Percentiles rank a stretch among this genome's conserved stretches.
Conservation (phyloP, 2,329 filamentous ascomycete genomes). For the Thelonectria olida region DNA sequence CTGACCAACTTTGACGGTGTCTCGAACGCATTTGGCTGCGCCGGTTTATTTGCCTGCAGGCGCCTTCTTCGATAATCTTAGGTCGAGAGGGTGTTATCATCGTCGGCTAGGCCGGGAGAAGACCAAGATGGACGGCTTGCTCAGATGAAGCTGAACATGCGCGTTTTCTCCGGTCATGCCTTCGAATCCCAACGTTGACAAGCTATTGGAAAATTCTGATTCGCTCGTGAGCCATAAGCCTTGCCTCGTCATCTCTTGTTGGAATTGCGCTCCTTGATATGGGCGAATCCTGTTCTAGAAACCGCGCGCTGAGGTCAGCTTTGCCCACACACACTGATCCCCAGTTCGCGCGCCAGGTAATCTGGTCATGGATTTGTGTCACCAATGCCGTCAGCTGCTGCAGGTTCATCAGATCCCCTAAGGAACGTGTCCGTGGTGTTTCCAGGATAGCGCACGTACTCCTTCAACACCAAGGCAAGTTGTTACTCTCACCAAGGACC, state of each 20-base stretch:
- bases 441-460: background rate
- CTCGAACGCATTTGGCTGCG: slow-evolving; percentile 31
- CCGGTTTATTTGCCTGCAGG: slow-evolving; percentile 32
- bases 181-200: slow-evolving; percentile 13
- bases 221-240: background rate
- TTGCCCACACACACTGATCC: slow-evolving; percentile 10
- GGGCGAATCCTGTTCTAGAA: slow-evolving; percentile 27
- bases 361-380: slow-evolving; percentile 1
- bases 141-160: slow-evolving; percentile 15
- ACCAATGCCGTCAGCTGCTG: slow-evolving; percentile 20
- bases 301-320: slow-evolving; percentile 25
- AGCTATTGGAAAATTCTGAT: slow-evolving; percentile 16
- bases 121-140: background rate
- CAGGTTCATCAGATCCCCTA: slow-evolving; percentile 26
- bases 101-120: slow-evolving; percentile 25
- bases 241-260: slow-evolving; percentile 32
- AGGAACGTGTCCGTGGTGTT: slow-evolving; percentile 8
- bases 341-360: slow-evolving; percentile 16
- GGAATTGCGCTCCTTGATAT: slow-evolving; percentile 21
- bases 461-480: background rate
- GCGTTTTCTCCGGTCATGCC: slow-evolving; percentile 14
- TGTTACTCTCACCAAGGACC: no score
- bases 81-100: slow-evolving; percentile 10
- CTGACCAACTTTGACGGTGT: slow-evolving; percentile 11
- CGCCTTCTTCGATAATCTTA: slow-evolving; percentile 22